phyloP scores from a whole-genome alignment of 257 asterid species.

The Eustoma russellianum region DNA sequence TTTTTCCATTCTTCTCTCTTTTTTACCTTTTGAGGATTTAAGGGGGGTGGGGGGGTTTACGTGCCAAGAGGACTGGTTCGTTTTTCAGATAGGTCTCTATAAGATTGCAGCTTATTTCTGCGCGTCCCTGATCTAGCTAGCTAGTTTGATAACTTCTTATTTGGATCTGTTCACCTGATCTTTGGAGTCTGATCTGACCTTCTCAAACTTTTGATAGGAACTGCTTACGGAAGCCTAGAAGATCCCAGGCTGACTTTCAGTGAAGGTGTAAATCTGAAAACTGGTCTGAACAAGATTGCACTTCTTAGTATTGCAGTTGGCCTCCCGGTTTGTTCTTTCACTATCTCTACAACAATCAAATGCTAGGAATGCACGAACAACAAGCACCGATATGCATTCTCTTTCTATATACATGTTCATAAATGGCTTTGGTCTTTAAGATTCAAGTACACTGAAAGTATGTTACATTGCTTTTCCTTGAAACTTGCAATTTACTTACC shows the following conservation, averaged over 20 bases:
- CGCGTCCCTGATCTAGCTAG: no score
- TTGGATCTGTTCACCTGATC: no score
- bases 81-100: no score
- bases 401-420: not conserved
- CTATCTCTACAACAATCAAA: constrained; percentile 12
- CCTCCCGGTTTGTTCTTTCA: constrained; percentile 26
- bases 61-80: no score
- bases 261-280: constrained; percentile 22
- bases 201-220: constrained; percentile 42
- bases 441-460: no score
- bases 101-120: no score
- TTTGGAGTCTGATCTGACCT: no score
- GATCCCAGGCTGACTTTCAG: constrained; percentile 26
- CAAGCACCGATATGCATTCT: not conserved
- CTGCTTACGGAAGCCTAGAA: constrained; percentile 22
- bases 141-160: no score
- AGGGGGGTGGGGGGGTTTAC: no score
- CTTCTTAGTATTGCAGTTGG: constrained; percentile 29
- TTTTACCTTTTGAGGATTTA: no score
- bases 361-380: not conserved
- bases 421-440: not conserved
- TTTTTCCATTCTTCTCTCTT: no score
- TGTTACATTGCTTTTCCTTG: not conserved
- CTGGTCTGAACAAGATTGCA: constrained; percentile 24
- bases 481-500: constrained; percentile 1